Conservation (phyloP, 2,329 filamentous ascomycete genomes). For the Nectriaceae sp. region DNA sequence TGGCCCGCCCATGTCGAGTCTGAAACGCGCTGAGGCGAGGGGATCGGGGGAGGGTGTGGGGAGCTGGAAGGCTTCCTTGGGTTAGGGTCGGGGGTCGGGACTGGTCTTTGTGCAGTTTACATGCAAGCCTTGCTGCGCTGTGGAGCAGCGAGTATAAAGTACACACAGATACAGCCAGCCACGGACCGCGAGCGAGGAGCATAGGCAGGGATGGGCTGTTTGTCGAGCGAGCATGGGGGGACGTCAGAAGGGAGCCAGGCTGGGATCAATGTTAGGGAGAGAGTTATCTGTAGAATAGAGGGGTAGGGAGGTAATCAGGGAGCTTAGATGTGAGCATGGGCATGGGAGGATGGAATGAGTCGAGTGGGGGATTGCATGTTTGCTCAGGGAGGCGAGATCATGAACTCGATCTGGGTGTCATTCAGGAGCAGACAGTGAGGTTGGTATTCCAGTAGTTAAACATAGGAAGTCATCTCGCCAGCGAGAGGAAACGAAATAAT, state of each 20-base stretch:
- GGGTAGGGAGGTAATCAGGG: no score
- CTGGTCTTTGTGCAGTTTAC: neutral
- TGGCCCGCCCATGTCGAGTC: constrained; percentile 2
- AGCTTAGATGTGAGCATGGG: neutral
- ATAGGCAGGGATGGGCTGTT: no score
- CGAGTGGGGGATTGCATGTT: neutral
- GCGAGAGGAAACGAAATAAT: neutral
- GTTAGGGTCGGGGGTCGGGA: neutral
- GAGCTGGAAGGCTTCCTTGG: neutral
- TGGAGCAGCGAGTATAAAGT: neutral
- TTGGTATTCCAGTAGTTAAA: neutral
- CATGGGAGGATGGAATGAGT: neutral
- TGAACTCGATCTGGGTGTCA: neutral
- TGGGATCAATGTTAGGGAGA: no score
- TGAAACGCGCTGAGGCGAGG: constrained; percentile 26
- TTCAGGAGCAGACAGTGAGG: neutral
- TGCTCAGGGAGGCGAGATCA: neutral
- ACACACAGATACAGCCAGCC: neutral
- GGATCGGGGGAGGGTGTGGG: neutral
- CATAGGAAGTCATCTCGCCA: neutral
- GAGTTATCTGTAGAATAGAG: no score
- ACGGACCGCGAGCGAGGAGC: neutral
- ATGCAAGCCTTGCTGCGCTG: no score
- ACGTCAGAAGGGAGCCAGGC: no score
- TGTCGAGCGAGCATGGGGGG: no score